phyloP scores from a whole-genome alignment of 495 filamentous ascomycete genomes.

The Aspergillus sclerotioniger region DNA sequence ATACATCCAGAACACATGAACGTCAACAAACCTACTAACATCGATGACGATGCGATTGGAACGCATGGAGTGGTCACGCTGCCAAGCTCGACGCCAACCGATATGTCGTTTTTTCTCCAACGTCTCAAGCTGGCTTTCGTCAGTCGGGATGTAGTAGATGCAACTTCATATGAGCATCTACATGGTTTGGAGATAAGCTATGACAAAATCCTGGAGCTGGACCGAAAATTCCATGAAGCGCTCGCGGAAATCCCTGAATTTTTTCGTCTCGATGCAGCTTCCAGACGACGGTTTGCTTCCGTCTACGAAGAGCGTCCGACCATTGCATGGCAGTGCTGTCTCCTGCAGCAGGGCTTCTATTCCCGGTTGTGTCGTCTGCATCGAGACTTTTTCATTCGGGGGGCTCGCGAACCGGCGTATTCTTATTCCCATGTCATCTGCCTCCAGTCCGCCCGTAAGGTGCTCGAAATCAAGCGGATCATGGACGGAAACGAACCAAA shows the following conservation, averaged over 20 bases:
- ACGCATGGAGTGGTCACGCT: neutral
- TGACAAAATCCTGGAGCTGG: slow-evolving; percentile 33
- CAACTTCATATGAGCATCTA: slow-evolving; percentile 27
- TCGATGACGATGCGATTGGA: slow-evolving; percentile 27
- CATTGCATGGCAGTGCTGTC: slow-evolving; percentile 40
- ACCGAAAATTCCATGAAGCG: slow-evolving; percentile 33
- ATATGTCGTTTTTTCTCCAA: slow-evolving; percentile 44
- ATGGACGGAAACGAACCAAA: slow-evolving; percentile 36
- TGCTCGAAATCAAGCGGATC: slow-evolving; percentile 40
- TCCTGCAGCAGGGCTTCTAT: slow-evolving; percentile 41
- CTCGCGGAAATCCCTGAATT: slow-evolving; percentile 26
- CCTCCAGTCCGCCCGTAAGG: slow-evolving; percentile 44
- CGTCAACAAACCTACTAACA: slow-evolving; percentile 36
- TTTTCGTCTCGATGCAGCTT: slow-evolving; percentile 38
- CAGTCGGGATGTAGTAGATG: slow-evolving; percentile 44
- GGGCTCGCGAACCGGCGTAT: slow-evolving; percentile 39
- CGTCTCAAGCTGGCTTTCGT: slow-evolving; percentile 40
- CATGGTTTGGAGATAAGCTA: slow-evolving; percentile 34
- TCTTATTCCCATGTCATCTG: slow-evolving; percentile 45
- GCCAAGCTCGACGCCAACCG: slow-evolving; percentile 32
- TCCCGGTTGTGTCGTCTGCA: slow-evolving; percentile 45
- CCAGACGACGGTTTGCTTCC: slow-evolving; percentile 26
- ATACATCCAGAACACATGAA: slow-evolving; percentile 45
- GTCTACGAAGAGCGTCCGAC: slow-evolving; percentile 37
- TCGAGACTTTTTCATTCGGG: slow-evolving; percentile 40